Conservation (phyloP, 208 protist genomes). For the Leishmania guyanensis region DNA sequence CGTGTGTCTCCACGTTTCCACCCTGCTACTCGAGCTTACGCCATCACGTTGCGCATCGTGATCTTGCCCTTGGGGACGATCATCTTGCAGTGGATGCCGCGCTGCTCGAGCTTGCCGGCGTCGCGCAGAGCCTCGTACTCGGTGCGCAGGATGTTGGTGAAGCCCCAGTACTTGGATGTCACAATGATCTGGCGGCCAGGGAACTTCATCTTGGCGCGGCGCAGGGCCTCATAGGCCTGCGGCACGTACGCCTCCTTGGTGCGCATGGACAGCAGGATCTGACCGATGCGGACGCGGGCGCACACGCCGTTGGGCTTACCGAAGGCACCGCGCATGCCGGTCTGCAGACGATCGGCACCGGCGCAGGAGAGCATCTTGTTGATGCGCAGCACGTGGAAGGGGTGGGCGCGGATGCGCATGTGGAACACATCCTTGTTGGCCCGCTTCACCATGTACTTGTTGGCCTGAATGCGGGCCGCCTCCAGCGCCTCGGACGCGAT, state of each 20-base stretch:
- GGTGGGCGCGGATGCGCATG: conserved; percentile 98
- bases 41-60: conserved; percentile 65
- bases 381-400: conserved; percentile 99
- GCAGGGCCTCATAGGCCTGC: conserved; percentile 75
- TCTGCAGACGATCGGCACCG: conserved; percentile 99
- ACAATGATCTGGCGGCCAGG: conserved; percentile 73
- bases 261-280: conserved; percentile 98
- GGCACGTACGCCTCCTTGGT: conserved; percentile 79
- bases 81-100: conserved; percentile 71
- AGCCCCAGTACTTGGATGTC: conserved; percentile 87
- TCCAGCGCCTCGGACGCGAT: conserved; percentile 98
- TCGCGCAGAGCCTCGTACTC: conserved; percentile 75
- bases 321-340: conserved; percentile 67
- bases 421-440: conserved; percentile 99
- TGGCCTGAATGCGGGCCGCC: conserved; percentile 98
- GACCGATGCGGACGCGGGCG: conserved; percentile 97
- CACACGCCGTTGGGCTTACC: conserved; percentile 95
- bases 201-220: conserved; percentile 88
- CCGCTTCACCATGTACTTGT: conserved; percentile 99
- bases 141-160: conserved; percentile 77
- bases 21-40: neutral
- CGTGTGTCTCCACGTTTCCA: too few relatives aligned
- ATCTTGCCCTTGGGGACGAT: conserved; percentile 84
- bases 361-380: conserved; percentile 99
- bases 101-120: conserved; percentile 68